phyloP scores from a whole-genome alignment of 139 green algal species.

The Chlorella sp. region DNA sequence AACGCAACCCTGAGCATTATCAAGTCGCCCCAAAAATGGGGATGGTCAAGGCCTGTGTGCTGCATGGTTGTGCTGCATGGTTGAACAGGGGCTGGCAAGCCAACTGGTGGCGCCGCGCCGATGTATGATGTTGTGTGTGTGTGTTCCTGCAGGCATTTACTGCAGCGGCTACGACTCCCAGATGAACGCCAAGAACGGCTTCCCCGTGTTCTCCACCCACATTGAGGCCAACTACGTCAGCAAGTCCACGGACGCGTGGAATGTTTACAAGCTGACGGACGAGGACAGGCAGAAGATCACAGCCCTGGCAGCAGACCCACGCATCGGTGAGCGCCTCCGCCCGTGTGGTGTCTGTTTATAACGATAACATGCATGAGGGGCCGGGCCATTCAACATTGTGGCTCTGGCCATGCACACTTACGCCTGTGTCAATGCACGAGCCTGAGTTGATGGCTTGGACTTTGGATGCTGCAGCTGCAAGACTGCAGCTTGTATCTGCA shows the following conservation, averaged over 20 bases:
- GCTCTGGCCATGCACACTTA: too few species aligned
- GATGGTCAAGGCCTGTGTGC: too few species aligned
- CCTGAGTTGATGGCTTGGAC: too few species aligned
- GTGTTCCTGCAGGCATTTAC: conserved; percentile 71
- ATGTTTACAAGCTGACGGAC: conserved; percentile 75
- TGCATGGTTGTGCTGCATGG: too few species aligned
- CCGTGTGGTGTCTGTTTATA: neutral
- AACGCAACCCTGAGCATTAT: too few species aligned
- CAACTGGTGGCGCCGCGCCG: too few species aligned
- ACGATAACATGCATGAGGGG: neutral
- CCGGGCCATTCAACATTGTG: too few species aligned
- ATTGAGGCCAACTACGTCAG: conserved; percentile 92
- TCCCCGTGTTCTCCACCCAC: conserved; percentile 93
- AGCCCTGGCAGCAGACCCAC: conserved; percentile 64
- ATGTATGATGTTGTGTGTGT: neutral
- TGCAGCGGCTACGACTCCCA: conserved; percentile 79
- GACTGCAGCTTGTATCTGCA: too few species aligned
- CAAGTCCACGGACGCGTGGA: conserved; percentile 51
- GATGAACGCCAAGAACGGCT: conserved; percentile 87
- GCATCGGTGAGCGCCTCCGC: conserved; percentile 50
- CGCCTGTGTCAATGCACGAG: too few species aligned
- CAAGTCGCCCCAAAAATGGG: too few species aligned
- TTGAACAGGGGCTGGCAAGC: too few species aligned
- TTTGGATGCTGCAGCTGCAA: too few species aligned
- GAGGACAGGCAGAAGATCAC: conserved; percentile 84